Percentiles rank a stretch among this genome's conserved stretches.
These are phyloP conservation scores for Zasmidium angulare DNA, from an alignment of 2,329 filamentous ascomycete genomes.

Conservation along the genomic window DNA sequence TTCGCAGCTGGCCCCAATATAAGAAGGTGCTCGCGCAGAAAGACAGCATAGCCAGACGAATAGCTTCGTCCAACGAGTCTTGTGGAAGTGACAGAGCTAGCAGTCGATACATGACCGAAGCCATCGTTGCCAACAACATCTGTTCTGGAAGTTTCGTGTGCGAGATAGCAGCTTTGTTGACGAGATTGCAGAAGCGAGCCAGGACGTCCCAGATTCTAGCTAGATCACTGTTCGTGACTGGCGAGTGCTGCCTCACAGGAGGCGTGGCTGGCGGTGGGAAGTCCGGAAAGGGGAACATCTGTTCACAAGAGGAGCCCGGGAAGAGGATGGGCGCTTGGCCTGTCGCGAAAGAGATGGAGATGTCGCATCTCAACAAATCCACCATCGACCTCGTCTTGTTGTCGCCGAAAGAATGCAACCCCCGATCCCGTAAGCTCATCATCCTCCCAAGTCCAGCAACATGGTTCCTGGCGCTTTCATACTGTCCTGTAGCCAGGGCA, in stretches of 20 bases:
- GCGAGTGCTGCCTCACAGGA: not conserved
- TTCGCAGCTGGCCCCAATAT: not conserved
- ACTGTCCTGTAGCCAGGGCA: not conserved
- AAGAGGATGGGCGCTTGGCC: not conserved
- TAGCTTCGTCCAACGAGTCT: not conserved
- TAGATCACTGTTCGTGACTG: not conserved
- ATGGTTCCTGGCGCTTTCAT: constrained; percentile 1
- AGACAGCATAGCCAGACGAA: not conserved
- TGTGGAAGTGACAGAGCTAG: not conserved
- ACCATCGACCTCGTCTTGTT: not conserved
- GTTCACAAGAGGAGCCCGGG: not conserved
- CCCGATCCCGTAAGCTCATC: not conserved
- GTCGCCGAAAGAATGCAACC: not conserved
- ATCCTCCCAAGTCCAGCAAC: not conserved
- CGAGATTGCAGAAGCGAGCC: not conserved
- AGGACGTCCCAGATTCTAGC: not conserved
- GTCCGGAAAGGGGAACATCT: not conserved
- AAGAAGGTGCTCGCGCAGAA: not conserved
- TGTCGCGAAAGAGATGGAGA: not conserved
- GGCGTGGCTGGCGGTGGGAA: not conserved
- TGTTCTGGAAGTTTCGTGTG: not conserved
- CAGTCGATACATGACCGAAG: not conserved
- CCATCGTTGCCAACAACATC: not conserved
- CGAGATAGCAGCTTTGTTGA: not conserved
- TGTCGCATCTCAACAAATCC: not conserved